Evolutionary conservation across 495 filamentous ascomycete species (phyloP).

Genomic region (Apiosordaria backusii): DNA sequence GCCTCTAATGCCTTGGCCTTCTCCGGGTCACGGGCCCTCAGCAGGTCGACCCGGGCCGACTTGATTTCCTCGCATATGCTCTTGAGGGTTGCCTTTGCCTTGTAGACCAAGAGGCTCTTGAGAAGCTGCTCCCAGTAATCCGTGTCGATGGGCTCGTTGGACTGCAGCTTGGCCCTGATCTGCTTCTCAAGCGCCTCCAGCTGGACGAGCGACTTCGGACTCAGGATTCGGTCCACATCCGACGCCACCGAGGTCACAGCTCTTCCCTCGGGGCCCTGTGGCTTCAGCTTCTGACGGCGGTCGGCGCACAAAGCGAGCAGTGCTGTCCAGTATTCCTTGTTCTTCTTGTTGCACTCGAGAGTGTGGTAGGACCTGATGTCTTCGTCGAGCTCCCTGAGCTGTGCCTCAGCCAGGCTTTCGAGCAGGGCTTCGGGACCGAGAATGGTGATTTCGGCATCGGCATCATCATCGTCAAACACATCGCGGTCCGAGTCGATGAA

Average conservation of each 20-base stretch:
- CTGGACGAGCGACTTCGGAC: constrained; percentile 83
- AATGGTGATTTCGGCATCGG: constrained; percentile 66
- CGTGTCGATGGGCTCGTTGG: constrained; percentile 87
- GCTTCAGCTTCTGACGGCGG: constrained; percentile 62
- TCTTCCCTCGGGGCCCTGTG: constrained; percentile 60
- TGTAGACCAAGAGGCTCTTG: constrained; percentile 79
- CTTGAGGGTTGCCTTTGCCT: constrained; percentile 82
- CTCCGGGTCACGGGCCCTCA: constrained; percentile 65
- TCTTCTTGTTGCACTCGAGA: constrained; percentile 72
- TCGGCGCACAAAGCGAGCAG: constrained; percentile 83
- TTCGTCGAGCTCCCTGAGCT: constrained; percentile 74
- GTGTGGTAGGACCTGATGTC: constrained; percentile 84
- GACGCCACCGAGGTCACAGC: constrained; percentile 76
- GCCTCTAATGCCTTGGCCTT: constrained; percentile 57
- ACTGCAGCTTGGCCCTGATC: constrained; percentile 76
- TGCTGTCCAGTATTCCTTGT: constrained; percentile 88
- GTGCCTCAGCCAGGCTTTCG: constrained; percentile 62
- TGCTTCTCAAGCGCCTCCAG: constrained; percentile 79
- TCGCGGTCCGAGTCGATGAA: constrained; percentile 80
- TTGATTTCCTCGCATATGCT: constrained; percentile 76
- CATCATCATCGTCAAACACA: constrained; percentile 77
- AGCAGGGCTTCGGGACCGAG: constrained; percentile 81
- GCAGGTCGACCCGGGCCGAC: constrained; percentile 62
- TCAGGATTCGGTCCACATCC: constrained; percentile 83
- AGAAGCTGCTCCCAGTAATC: constrained; percentile 97